Conservation (phyloP, 352 stramenopile genomes). For the Hyaloperonospora brassicae region DNA sequence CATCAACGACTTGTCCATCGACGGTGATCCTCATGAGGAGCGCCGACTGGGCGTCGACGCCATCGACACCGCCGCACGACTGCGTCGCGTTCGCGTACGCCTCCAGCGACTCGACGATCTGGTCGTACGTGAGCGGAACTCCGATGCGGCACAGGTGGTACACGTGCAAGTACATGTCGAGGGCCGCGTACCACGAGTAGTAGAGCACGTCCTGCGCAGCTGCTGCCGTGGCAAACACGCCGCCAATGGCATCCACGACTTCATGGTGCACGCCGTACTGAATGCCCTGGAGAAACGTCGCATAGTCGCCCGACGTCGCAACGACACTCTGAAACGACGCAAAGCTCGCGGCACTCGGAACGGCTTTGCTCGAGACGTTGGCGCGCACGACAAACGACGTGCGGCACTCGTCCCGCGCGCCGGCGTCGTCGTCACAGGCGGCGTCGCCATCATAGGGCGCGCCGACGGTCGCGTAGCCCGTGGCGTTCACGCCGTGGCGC, state of each 20-base stretch:
- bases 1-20: conserved; percentile 41
- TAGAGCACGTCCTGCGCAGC: conserved; percentile 53
- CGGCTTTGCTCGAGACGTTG: conserved; percentile 27
- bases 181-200: conserved; percentile 56
- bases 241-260: conserved; percentile 47
- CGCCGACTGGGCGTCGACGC: conserved; percentile 26
- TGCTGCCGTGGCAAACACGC: conserved; percentile 40
- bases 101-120: conserved; percentile 38
- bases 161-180: conserved; percentile 65
- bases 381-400: conserved; percentile 33
- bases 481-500: conserved; percentile 27
- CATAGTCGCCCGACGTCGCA: conserved; percentile 43
- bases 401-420: conserved; percentile 30
- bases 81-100: conserved; percentile 37
- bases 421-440: conserved; percentile 41
- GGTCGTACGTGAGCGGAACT: conserved; percentile 34
- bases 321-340: conserved; percentile 43
- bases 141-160: conserved; percentile 62
- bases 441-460: conserved; percentile 29
- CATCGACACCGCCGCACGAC: conserved; percentile 37
- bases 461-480: conserved; percentile 26
- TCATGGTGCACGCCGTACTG: conserved; percentile 63
- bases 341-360: conserved; percentile 50
- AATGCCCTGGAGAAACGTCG: conserved; percentile 43
- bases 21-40: conserved; percentile 38